A percentile compares a stretch with the other conserved stretches of the same genome.
These are phyloP conservation scores for Centella asiatica DNA, from an alignment of 129 eudicot genomes.

Conservation along the genomic window DNA sequence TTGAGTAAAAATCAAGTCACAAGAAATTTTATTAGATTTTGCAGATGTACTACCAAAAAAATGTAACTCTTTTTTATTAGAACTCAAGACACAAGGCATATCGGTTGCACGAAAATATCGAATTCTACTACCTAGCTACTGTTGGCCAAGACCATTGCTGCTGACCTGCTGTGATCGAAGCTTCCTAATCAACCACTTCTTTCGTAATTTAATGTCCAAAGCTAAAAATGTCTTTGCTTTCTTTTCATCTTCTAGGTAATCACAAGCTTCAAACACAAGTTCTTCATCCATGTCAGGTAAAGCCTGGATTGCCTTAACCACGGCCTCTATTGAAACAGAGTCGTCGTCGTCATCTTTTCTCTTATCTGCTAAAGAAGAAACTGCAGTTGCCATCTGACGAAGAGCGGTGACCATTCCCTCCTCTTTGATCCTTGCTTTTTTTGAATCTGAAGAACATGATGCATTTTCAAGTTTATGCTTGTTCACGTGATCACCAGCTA, in stretches of 20 bases:
- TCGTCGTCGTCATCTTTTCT: constrained; percentile 27
- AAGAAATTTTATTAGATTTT: too few species aligned
- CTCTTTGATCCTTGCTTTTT: constrained; percentile 16
- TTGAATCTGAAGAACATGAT: constrained; percentile 15
- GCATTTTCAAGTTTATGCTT: constrained; percentile 21
- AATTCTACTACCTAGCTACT: too few species aligned
- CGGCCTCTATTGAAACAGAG: constrained; percentile 23
- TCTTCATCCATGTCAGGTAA: constrained; percentile 53
- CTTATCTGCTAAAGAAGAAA: constrained; percentile 33
- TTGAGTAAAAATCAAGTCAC: too few species aligned
- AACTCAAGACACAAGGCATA: too few species aligned
- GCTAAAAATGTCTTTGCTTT: constrained; percentile 52
- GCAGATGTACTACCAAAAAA: too few species aligned
- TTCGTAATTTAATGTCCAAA: constrained; percentile 36
- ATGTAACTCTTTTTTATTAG: too few species aligned
- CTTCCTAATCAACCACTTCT: constrained; percentile 54
- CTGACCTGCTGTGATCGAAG: constrained; percentile 22
- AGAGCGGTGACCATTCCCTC: constrained; percentile 31
- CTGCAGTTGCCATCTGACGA: constrained; percentile 37
- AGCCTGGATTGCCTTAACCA: constrained; percentile 38
- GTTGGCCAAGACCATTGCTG: too few species aligned
- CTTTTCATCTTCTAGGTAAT: constrained; percentile 47
- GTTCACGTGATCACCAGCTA: constrained; percentile 11
- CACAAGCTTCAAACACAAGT: constrained; percentile 51
- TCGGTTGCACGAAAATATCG: too few species aligned